Evolutionary conservation across 306 rosid genomes (phyloP).

Genomic region (Cucurbita moschata): DNA sequence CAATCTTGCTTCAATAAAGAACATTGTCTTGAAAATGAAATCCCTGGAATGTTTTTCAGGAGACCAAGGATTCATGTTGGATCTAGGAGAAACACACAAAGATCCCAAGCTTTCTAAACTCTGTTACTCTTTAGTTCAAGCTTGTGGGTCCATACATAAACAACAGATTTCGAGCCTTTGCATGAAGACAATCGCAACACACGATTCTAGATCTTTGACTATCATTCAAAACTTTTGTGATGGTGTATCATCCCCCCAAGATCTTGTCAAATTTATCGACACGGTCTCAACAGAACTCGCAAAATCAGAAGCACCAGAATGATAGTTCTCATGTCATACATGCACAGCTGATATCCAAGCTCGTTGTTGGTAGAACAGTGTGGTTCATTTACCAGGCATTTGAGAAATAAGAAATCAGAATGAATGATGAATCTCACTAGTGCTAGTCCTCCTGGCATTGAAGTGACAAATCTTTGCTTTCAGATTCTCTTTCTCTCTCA

Average conservation of each 20-base stretch:
- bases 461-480: slow-evolving; percentile 6
- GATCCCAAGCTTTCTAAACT: slow-evolving; percentile 41
- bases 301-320: background rate
- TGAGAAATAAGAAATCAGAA: slow-evolving; percentile 1
- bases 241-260: slow-evolving; percentile 33
- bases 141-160: slow-evolving; percentile 29
- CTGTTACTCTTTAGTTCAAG: slow-evolving; percentile 28
- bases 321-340: background rate
- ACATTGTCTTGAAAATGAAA: slow-evolving; percentile 31
- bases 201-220: slow-evolving; percentile 21
- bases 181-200: slow-evolving; percentile 14
- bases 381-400: background rate
- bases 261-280: slow-evolving; percentile 41
- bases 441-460: background rate
- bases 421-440: background rate
- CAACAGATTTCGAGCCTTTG: slow-evolving; percentile 12
- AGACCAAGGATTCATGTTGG: slow-evolving; percentile 26
- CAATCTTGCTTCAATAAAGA: slow-evolving; percentile 41
- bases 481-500: slow-evolving; percentile 2
- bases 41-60: slow-evolving; percentile 33
- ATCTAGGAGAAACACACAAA: slow-evolving; percentile 29
- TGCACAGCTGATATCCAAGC: background rate
- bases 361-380: background rate
- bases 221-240: slow-evolving; percentile 23
- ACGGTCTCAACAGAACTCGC: slow-evolving; percentile 13